Conservation (phyloP, 2,329 filamentous ascomycete genomes). For the Xenosphaeropsis pyriputrescens region DNA sequence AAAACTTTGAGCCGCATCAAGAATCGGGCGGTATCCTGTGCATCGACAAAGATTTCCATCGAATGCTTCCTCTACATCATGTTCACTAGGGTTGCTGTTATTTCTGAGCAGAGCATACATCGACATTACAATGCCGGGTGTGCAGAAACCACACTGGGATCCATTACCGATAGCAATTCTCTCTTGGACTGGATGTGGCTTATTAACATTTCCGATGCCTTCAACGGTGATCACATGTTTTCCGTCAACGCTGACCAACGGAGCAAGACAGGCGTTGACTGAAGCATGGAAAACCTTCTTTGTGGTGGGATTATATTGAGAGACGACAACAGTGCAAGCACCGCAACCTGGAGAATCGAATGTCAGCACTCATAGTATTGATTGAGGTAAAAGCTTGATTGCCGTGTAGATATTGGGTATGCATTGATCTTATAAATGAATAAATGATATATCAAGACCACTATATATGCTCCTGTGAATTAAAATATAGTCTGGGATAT, state of each 20-base stretch:
- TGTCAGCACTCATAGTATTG: neutral
- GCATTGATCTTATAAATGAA: too few relatives aligned
- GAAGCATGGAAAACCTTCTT: slow-evolving; percentile 90
- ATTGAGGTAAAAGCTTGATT: neutral
- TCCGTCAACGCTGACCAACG: slow-evolving; percentile 82
- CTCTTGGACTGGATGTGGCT: slow-evolving; percentile 81
- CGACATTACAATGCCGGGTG: slow-evolving; percentile 96
- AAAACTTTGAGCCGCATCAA: slow-evolving; percentile 90
- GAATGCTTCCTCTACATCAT: slow-evolving; percentile 89
- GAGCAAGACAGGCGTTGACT: slow-evolving; percentile 90
- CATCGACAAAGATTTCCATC: slow-evolving; percentile 94
- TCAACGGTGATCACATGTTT: slow-evolving; percentile 98
- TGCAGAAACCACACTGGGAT: slow-evolving; percentile 88
- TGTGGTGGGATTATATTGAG: slow-evolving; percentile 75
- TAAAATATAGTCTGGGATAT: too few relatives aligned
- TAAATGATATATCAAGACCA: too few relatives aligned
- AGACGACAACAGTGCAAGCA: slow-evolving; percentile 89
- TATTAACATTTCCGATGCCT: slow-evolving; percentile 79
- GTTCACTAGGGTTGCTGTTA: slow-evolving; percentile 58
- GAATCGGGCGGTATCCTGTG: slow-evolving; percentile 85
- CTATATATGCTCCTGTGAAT: too few relatives aligned
- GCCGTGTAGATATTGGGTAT: too few relatives aligned
- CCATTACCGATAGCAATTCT: slow-evolving; percentile 83
- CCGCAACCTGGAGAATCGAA: slow-evolving; percentile 46
- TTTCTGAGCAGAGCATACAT: slow-evolving; percentile 87